These are phyloP conservation scores for Trichosporon asahii DNA, from an alignment of 1,284 basidiomycete genomes.

Conservation along the genomic window DNA sequence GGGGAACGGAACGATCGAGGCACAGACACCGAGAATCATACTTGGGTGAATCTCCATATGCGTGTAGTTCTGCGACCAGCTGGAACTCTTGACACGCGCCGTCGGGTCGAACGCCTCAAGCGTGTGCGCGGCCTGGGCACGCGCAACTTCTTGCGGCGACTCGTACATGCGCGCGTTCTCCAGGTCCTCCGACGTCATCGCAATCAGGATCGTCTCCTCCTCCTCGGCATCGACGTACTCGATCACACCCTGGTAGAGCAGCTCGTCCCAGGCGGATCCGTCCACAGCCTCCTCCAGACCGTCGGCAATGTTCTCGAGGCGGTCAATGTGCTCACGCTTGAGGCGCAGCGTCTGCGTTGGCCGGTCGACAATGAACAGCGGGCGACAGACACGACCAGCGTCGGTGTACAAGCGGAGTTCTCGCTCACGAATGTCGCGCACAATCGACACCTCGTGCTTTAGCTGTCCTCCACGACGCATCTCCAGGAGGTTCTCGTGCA, in stretches of 20 bases:
- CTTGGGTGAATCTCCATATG: slow-evolving; percentile 99
- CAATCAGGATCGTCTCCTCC: slow-evolving; percentile 99
- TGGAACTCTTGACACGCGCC: slow-evolving; percentile 75
- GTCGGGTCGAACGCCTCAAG: slow-evolving; percentile 68
- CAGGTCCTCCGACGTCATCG: slow-evolving; percentile 95
- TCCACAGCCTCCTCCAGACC: slow-evolving; percentile 56
- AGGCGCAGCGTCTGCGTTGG: slow-evolving; percentile 69
- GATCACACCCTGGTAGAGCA: slow-evolving; percentile 83
- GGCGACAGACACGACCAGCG: slow-evolving; percentile 91
- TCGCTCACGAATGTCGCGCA: slow-evolving; percentile 93
- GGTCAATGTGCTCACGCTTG: slow-evolving; percentile 76
- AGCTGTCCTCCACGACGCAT: slow-evolving; percentile 93
- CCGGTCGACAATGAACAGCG: slow-evolving; percentile 94
- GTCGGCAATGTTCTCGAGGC: slow-evolving; percentile 50
- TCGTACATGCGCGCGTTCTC: slow-evolving; percentile 61
- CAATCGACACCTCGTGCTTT: slow-evolving; percentile 91
- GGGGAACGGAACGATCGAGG: slow-evolving; percentile 98
- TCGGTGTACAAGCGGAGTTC: slow-evolving; percentile 95
- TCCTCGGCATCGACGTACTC: slow-evolving; percentile 97
- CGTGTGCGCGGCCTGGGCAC: slow-evolving; percentile 58
- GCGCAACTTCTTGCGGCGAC: slow-evolving; percentile 36
- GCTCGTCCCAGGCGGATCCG: slow-evolving; percentile 75
- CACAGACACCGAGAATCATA: slow-evolving; percentile 98
- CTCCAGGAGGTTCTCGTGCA: slow-evolving; percentile 89
- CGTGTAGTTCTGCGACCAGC: slow-evolving; percentile 87